Percentiles rank a stretch among this genome's conserved stretches.
Evolutionary conservation across 805 yeast genomes (phyloP).

Genomic region (Candida qinlingensis): DNA sequence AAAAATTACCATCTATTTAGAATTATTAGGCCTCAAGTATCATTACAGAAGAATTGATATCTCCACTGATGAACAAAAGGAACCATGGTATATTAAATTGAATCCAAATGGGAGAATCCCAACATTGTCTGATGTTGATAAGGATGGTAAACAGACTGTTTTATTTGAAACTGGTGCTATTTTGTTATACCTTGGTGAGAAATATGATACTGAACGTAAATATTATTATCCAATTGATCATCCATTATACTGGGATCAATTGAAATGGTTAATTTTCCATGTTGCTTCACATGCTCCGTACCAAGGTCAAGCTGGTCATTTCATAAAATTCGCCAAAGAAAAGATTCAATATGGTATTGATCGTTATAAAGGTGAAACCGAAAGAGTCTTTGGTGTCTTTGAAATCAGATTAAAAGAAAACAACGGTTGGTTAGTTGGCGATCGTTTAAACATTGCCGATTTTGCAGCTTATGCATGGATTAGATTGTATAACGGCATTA

Average conservation of each 20-base stretch:
- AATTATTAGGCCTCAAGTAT: slow-evolving; percentile 29
- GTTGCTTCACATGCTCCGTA: slow-evolving; percentile 57
- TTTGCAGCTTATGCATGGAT: slow-evolving; percentile 46
- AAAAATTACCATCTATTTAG: slow-evolving; percentile 32
- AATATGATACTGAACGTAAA: slow-evolving; percentile 50
- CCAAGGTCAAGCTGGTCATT: slow-evolving; percentile 57
- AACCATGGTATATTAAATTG: slow-evolving; percentile 49
- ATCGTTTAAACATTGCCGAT: slow-evolving; percentile 56
- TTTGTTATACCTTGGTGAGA: slow-evolving; percentile 52
- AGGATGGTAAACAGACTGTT: slow-evolving; percentile 36
- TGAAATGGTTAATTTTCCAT: slow-evolving; percentile 52
- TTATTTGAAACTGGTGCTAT: slow-evolving; percentile 61
- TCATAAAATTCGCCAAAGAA: slow-evolving; percentile 39
- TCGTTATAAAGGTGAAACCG: slow-evolving; percentile 46
- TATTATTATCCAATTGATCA: slow-evolving; percentile 31
- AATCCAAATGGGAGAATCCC: slow-evolving; percentile 67
- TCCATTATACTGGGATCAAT: slow-evolving; percentile 42
- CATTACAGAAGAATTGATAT: slow-evolving; percentile 37
- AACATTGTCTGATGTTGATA: slow-evolving; percentile 35
- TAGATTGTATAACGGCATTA: slow-evolving; percentile 3
- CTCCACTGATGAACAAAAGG: slow-evolving; percentile 40
- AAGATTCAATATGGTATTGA: slow-evolving; percentile 49
- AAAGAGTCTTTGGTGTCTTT: slow-evolving; percentile 48
- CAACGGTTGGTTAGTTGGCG: slow-evolving; percentile 56
- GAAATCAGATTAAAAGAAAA: slow-evolving; percentile 45